Evolutionary conservation across 768 basidiomycete species (phyloP).

Genomic region (Lactarius sanguifluus): DNA sequence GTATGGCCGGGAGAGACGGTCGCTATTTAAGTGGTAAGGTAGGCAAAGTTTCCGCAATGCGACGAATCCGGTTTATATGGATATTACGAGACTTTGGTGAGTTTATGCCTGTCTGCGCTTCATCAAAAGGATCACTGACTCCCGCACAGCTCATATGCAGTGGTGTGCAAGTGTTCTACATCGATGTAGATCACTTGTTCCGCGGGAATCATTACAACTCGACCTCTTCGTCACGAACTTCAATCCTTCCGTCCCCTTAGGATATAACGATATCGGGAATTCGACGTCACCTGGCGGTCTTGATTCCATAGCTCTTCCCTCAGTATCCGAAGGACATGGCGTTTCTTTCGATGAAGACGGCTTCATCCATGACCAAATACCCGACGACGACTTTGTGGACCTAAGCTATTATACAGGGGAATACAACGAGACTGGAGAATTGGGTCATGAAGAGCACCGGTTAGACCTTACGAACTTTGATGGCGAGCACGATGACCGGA

Average conservation of each 20-base stretch:
- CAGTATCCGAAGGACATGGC: constrained; percentile 7
- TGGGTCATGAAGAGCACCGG: constrained; percentile 49
- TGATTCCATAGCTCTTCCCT: not conserved
- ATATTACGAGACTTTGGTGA: constrained; percentile 72
- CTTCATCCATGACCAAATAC: constrained; percentile 3
- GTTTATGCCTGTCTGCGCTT: constrained; percentile 32
- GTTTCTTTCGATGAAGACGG: constrained; percentile 16
- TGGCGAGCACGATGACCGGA: constrained; percentile 61
- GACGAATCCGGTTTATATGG: constrained; percentile 73
- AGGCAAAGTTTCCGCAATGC: constrained; percentile 44
- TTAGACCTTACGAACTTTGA: constrained; percentile 77
- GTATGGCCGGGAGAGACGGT: constrained; percentile 56
- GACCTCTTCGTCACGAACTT: constrained; percentile 75
- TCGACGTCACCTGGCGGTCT: not conserved
- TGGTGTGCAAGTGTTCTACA: constrained; percentile 72
- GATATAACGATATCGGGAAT: not conserved
- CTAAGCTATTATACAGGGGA: constrained; percentile 45
- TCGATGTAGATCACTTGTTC: constrained; percentile 58
- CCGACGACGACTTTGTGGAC: constrained; percentile 40
- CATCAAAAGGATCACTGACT: not conserved
- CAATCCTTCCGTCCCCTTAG: constrained; percentile 29
- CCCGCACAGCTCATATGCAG: constrained; percentile 59
- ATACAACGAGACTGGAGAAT: constrained; percentile 38
- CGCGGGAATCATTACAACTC: constrained; percentile 51
- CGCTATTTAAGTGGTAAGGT: constrained; percentile 47